These are phyloP conservation scores for Phytophthora citricola DNA, from an alignment of 352 stramenopile species.

Conservation along the genomic window DNA sequence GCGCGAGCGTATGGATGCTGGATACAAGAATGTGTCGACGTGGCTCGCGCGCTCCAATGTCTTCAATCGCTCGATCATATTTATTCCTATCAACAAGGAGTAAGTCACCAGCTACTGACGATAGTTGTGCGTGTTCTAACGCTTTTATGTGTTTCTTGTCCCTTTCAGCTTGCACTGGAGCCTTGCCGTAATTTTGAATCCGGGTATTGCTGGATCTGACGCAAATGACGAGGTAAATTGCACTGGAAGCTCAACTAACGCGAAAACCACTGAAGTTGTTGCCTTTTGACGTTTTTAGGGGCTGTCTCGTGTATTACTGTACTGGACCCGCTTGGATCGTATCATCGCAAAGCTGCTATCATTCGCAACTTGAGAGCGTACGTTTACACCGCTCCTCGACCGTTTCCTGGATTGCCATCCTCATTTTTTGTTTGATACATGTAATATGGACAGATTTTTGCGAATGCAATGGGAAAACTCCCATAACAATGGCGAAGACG, in stretches of 20 bases:
- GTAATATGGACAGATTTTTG: slow-evolving; percentile 45
- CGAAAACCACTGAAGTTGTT: neutral
- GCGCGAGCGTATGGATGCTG: slow-evolving; percentile 51
- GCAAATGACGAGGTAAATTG: slow-evolving; percentile 35
- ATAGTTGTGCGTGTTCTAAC: slow-evolving; percentile 13
- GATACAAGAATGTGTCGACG: slow-evolving; percentile 82
- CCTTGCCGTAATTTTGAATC: slow-evolving; percentile 82
- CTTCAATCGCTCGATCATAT: slow-evolving; percentile 79
- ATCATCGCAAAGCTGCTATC: slow-evolving; percentile 70
- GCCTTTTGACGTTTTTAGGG: slow-evolving; percentile 17
- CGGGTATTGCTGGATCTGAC: slow-evolving; percentile 47
- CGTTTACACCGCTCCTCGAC: slow-evolving; percentile 9
- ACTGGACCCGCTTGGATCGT: slow-evolving; percentile 74
- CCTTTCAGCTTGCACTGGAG: slow-evolving; percentile 80
- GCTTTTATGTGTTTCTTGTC: slow-evolving; percentile 5
- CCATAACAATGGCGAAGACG: slow-evolving; percentile 10
- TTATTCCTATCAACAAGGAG: slow-evolving; percentile 91
- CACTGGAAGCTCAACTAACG: neutral
- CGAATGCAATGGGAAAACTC: slow-evolving; percentile 61
- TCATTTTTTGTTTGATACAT: neutral
- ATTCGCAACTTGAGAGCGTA: slow-evolving; percentile 64
- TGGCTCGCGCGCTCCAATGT: slow-evolving; percentile 74
- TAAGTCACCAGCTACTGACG: slow-evolving; percentile 33
- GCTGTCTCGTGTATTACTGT: slow-evolving; percentile 65
- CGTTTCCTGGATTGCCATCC: neutral